Evolutionary conservation across 2,329 filamentous ascomycete genomes (phyloP), one percentile per base, ranked within the genome.

Genomic region (Canariomyces notabilis): DNA sequence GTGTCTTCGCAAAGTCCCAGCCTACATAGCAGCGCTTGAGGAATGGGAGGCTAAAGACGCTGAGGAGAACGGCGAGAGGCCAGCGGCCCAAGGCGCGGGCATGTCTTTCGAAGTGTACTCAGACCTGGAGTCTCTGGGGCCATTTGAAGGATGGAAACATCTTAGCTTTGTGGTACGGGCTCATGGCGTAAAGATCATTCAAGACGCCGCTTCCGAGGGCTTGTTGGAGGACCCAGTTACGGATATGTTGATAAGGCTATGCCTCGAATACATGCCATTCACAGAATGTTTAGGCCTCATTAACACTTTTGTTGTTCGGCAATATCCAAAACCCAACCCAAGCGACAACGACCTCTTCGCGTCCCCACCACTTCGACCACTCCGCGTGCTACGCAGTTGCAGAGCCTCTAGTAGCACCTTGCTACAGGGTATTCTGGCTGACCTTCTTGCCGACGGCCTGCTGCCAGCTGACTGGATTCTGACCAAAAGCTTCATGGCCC

Each of bases 1-100:
- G 67, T 75, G 73, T 46, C 63, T 79, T 5, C 64, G 68, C 42
- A 69, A 66, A 49, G 62, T 79, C 12, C 75, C 75, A 1, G 62
- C 64, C 14, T 76, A 72, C 51, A 70, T 77, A 23, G 57, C 62
- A 1, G 64, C 67, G 23, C 67, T 75, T n/a, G 69, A 76, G 46
- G 58, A 59, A 1, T 65, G 65, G 61, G 67, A 73, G 42, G 57
- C 59, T 22, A 53, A 60, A 11, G 64, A 72, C 16, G 61, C 67
- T 4, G 63, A 69, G 41, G 55, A 64, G 33, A 61, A 63, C 11
- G 70, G 68, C 2, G 65, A 64, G 0, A 55, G 61, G 14, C 64
- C 64, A 9, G 59, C 59, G 0, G 53, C 67, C 14, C 58, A 66
- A n/a, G 59, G 58, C 6, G 61, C 67, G 15, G 59, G 70, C 35